phyloP scores from a whole-genome alignment of 257 asterid species.

The Lithospermum erythrorhizon region DNA sequence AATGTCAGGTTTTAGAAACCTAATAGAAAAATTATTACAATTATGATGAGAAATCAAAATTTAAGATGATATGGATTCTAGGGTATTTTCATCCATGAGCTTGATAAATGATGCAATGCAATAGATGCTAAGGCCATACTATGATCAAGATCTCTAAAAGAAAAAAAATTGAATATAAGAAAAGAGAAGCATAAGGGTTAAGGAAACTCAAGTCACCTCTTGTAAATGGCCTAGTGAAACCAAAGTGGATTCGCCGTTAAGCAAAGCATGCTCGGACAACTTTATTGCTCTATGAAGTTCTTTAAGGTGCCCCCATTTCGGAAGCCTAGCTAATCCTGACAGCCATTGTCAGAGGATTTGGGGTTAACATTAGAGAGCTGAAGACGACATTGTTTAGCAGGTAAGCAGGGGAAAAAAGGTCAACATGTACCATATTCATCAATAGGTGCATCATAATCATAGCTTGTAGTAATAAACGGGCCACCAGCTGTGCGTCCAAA shows the following conservation, averaged over 20 bases:
- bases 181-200: neutral
- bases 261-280: constrained; percentile 55
- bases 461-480: constrained; percentile 89
- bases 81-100: neutral
- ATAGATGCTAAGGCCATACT: no score
- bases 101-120: no score
- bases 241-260: constrained; percentile 36
- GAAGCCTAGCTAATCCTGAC: constrained; percentile 73
- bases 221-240: constrained; percentile 60
- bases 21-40: no score
- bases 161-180: neutral
- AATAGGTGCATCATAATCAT: constrained; percentile 92
- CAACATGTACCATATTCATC: constrained; percentile 71
- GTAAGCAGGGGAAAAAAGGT: neutral
- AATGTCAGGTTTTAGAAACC: neutral
- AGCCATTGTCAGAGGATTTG: constrained; percentile 16
- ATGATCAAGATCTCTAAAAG: neutral
- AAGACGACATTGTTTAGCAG: constrained; percentile 1
- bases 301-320: constrained; percentile 93
- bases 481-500: constrained; percentile 98
- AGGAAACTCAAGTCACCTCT: constrained; percentile 41
- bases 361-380: constrained; percentile 5
- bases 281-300: constrained; percentile 80
- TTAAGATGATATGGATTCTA: neutral
- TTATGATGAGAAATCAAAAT: neutral